These are phyloP conservation scores for Pythium coloratum DNA, from an alignment of 352 stramenopile species.

Conservation along the genomic window DNA sequence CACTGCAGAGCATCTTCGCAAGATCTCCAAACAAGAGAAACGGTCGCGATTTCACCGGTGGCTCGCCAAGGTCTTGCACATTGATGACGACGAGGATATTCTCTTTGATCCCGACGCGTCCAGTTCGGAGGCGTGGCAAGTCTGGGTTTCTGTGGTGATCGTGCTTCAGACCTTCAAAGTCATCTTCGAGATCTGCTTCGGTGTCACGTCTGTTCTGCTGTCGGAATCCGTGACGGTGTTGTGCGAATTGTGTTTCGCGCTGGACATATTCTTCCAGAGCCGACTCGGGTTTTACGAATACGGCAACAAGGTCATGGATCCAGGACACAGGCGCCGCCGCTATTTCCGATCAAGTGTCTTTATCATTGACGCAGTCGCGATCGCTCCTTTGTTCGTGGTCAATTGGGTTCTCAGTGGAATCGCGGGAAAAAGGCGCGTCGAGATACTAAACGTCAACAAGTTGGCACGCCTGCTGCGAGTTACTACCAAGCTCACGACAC, in stretches of 20 bases:
- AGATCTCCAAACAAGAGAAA: constrained; percentile 12
- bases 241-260: constrained; percentile 40
- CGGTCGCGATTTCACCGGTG: background rate
- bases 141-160: constrained; percentile 32
- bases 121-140: constrained; percentile 31
- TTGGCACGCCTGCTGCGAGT: constrained; percentile 41
- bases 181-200: constrained; percentile 36
- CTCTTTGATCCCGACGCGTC: constrained; percentile 46
- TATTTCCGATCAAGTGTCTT: constrained; percentile 43
- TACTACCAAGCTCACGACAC: constrained; percentile 10
- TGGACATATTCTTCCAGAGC: constrained; percentile 51
- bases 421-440: constrained; percentile 12
- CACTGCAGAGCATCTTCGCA: background rate
- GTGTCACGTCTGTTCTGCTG: constrained; percentile 17
- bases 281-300: constrained; percentile 62
- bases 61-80: constrained; percentile 15
- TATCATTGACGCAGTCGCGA: constrained; percentile 34
- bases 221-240: constrained; percentile 35
- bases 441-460: constrained; percentile 59
- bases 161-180: constrained; percentile 40
- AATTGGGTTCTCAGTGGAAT: constrained; percentile 40
- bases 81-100: constrained; percentile 34
- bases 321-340: constrained; percentile 33
- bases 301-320: constrained; percentile 70
- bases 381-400: constrained; percentile 45